Evolutionary conservation across 768 basidiomycete species (phyloP).

Genomic region (Macrolepiota albuminosa): DNA sequence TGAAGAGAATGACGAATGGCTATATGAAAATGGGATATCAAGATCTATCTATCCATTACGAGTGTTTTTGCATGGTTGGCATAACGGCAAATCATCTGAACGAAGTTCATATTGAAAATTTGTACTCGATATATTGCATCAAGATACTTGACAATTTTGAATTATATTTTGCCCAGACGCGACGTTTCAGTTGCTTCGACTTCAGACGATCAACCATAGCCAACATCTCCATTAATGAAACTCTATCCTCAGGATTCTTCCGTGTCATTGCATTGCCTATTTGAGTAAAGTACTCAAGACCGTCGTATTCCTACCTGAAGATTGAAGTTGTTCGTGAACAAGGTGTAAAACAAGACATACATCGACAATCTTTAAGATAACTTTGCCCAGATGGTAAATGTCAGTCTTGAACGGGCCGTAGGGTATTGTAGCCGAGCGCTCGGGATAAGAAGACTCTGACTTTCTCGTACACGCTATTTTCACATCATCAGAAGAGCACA

Average conservation of each 20-base stretch:
- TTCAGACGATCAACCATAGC: background rate
- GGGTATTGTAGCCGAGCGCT: too few species aligned
- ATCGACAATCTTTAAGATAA: background rate
- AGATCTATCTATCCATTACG: too few species aligned
- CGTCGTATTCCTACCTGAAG: background rate
- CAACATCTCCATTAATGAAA: background rate
- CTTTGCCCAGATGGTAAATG: too few species aligned
- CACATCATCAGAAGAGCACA: too few species aligned
- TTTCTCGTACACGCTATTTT: too few species aligned
- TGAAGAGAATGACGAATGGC: too few species aligned
- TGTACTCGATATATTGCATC: background rate
- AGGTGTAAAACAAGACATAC: background rate
- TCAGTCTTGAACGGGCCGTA: too few species aligned
- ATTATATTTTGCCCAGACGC: background rate
- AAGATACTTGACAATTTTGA: background rate
- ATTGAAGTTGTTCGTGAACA: background rate
- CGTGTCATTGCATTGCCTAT: background rate
- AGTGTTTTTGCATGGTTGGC: too few species aligned
- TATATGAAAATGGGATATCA: too few species aligned
- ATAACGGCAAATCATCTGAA: too few species aligned
- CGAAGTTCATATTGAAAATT: background rate
- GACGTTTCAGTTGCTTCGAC: background rate
- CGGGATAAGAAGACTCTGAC: too few species aligned
- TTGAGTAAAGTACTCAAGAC: background rate
- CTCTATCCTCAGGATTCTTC: background rate